Evolutionary conservation across 176 grass and related monocot species (phyloP).

Genomic region (Carex littledalei): DNA sequence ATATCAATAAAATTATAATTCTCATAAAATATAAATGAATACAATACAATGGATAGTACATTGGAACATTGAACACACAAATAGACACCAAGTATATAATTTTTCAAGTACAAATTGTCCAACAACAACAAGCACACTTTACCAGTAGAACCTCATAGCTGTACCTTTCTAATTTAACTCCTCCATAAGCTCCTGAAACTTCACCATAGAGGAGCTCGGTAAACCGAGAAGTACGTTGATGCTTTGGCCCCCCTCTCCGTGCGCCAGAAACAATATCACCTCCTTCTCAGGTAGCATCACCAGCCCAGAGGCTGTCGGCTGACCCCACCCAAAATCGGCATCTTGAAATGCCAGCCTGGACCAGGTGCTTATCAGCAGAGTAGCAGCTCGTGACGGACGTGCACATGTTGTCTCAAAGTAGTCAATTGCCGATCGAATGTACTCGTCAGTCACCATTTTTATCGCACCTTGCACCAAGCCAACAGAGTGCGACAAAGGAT

Average conservation of each 20-base stretch:
- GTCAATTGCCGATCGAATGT: constrained; percentile 86
- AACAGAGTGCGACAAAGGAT: constrained; percentile 44
- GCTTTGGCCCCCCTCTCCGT: constrained; percentile 70
- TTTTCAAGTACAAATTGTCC: background rate
- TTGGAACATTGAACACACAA: constrained; percentile 11
- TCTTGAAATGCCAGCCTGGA: constrained; percentile 67
- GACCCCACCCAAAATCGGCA: constrained; percentile 87
- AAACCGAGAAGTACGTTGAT: constrained; percentile 87
- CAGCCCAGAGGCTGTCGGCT: constrained; percentile 62
- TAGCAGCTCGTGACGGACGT: constrained; percentile 67
- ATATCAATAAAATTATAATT: constrained; percentile 21
- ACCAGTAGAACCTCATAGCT: background rate
- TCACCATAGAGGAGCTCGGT: constrained; percentile 68
- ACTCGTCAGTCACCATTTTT: constrained; percentile 65
- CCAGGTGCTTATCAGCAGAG: constrained; percentile 89
- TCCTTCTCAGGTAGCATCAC: constrained; percentile 89
- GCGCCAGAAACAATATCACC: constrained; percentile 80
- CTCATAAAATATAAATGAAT: background rate
- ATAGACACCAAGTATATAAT: background rate
- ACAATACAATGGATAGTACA: constrained; percentile 23
- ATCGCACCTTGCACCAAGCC: constrained; percentile 61
- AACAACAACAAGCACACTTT: background rate
- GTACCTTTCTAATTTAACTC: constrained; percentile 31
- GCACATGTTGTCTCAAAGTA: constrained; percentile 81
- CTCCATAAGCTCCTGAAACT: constrained; percentile 78